Evolutionary conservation across 2,329 filamentous ascomycete species (phyloP), one percentile per base, ranked within the genome.

Genomic region (Aspergillus brasiliensis): DNA sequence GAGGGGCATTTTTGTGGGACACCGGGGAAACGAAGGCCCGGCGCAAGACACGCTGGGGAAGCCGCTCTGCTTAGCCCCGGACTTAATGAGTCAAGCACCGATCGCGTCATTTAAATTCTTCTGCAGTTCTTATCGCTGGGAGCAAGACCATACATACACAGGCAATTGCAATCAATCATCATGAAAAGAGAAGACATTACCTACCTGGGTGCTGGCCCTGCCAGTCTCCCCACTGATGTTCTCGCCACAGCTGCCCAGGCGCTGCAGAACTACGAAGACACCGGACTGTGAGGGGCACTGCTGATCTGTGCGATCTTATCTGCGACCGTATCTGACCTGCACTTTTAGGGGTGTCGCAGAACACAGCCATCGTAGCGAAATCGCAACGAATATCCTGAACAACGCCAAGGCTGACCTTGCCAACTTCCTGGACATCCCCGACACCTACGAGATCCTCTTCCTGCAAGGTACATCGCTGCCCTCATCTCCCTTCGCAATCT

Each of bases 161-260:
- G 3, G 5, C 38, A 46, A 34, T 55, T 34, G 19, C 27, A 28
- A 15, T 4, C 52, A n/a, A 2, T 13, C 51, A 62, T 15, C 27
- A 75, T 94, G 91, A 81, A 85, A 65, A 84, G 91, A 77, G 82
- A 86, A 68, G 88, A 94, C 65, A 86, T 95, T 74, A 85, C 88
- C 66, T 95, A 96, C 79, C 97, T 96, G 69, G 92, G 93, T 62
- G 93, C 94, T 56, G 94, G 94, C 64, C 94, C 94, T 51, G 92
- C 94, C n/a, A 82, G 87, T 31, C 84, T 98, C 17, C 93, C 93
- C 23, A 96, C 91, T 11, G 79, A 86, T 3, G 91, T 97, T 21
- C 85, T 97, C 52, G 87, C 95, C 75, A 83, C 82, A 47, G 92
- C 91, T 53, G 87, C 92, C 1, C 76, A 86, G 73, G 90, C 91